Evolutionary conservation across 176 grass and related monocot species (phyloP), one percentile per base, ranked within the genome.

Genomic region (Typha latifolia): DNA sequence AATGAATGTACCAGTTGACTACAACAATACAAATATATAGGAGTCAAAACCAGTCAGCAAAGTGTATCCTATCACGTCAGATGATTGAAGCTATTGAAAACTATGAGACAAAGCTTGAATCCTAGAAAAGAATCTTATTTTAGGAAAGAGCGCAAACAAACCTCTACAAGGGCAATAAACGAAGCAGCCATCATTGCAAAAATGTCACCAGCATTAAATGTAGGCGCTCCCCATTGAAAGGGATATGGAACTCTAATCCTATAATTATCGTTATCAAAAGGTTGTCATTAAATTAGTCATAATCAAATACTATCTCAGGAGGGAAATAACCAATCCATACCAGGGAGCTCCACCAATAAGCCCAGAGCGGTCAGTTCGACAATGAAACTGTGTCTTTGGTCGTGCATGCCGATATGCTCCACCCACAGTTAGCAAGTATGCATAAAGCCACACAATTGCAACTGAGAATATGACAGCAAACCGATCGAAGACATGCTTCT

Each of bases 101-200:
- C 0, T 13, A 55, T 29, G 5, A 14, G 26, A 32, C 32, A 66
- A 61, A 74, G 48, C 10, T 52, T 50, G 37, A 68, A 57, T 53
- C 4, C 24, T 49, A 19, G 27, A 20, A 12, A 47, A 26, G 2
- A 1, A 20, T 49, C 51, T 53, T 63, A 64, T 61, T 61, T 32
- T 14, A 11, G 18, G 3, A 51, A 78, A 24, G 57, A 61, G 43
- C 66, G 32, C 21, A 63, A 49, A 53, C 84, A 71, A 64, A 93
- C 94, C 89, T 99, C 94, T 32, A 99, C 85, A 74, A 99, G 31
- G 64, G 72, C 86, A 65, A 99, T 80, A 55, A 93, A 93, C 57
- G 94, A 90, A 62, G 86, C 80, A 70, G 83, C 79, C 94, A 99
- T 99, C 94, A 99, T 99, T 14, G 94, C 94, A 74, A 99, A 99